Evolutionary conservation across 2,329 filamentous ascomycete genomes (phyloP), one percentile per base, ranked within the genome.

Genomic region (Corniculantispora saksenae): DNA sequence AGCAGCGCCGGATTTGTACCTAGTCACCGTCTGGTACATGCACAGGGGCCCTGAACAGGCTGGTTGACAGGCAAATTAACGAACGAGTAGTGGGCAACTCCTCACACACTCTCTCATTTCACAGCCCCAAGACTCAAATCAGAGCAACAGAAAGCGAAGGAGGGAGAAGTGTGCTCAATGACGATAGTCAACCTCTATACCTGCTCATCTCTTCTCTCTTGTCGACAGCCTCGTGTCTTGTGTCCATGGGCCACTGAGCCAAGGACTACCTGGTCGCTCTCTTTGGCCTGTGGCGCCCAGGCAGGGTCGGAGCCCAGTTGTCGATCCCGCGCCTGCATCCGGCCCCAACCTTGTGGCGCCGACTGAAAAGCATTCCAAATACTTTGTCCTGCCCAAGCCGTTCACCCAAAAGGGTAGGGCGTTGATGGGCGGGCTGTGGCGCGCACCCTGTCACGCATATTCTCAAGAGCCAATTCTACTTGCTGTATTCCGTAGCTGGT

Each of bases 321-420:
- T 63, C 29, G 53, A 63, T 56, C 53, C 51, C 61, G 29, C 60
- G 51, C 35, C 50, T 35, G 38, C 60, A 48, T 55, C 38, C 35
- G 40, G 38, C 25, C 60, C 40, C 27, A 48, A 47, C 61, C n/a
- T 40, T 48, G 61, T 63, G 61, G 61, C 43, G 53, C 51, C 50
- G 32, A 48, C 27, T 56, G 45, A 25, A 48, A 35, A 35, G 51
- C 60, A 63, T 51, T 57, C 53, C 53, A 63, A 50, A 63, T 57
- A 57, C 50, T 55, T 35, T 25, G 2, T 12, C 25, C 32, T 25
- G 21, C 21, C 23, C 43, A 12, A 43, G 45, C 21, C n/a, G 35
- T 40, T 56, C 40, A 35, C 51, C 60, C 50, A 48, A 48, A 27
- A 8, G 47, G 13, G 51, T 35, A 61, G 40, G 58, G 47, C 32